A percentile compares a stretch with the other conserved stretches of the same genome.
These are phyloP conservation scores for Gloeopeniophorella convolvens DNA, from an alignment of 768 basidiomycete genomes.

Conservation along the genomic window DNA sequence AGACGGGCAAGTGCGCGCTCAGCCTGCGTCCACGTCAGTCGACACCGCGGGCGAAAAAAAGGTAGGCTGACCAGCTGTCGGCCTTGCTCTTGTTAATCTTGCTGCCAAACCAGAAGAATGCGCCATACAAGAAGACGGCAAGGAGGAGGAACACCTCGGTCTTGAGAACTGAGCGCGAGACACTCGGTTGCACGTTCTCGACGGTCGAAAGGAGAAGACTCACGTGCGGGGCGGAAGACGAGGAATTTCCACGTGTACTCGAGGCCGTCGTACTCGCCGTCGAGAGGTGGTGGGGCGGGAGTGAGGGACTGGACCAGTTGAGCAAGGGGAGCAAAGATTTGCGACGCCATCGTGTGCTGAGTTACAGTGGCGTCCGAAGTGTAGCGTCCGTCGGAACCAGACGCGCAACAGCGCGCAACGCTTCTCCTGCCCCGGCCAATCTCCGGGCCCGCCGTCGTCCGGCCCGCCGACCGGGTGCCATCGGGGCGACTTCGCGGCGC, in stretches of 20 bases:
- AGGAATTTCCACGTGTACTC: constrained; percentile 71
- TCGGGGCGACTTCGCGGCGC: too few species aligned
- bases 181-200: background rate
- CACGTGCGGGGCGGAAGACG: constrained; percentile 75
- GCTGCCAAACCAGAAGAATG: constrained; percentile 54
- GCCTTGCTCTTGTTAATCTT: constrained; percentile 52
- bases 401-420: too few species aligned
- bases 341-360: background rate
- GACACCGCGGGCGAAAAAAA: constrained; percentile 15
- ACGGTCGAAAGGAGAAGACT: constrained; percentile 23
- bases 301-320: constrained; percentile 32
- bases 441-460: too few species aligned
- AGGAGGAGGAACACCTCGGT: constrained; percentile 53
- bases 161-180: constrained; percentile 46
- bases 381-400: too few species aligned
- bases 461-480: too few species aligned
- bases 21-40: constrained; percentile 39
- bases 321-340: background rate
- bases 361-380: too few species aligned
- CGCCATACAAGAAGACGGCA: constrained; percentile 49
- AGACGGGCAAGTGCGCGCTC: constrained; percentile 48
- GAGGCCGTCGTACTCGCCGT: constrained; percentile 62
- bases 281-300: constrained; percentile 49
- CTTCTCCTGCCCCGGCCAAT: too few species aligned
- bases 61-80: constrained; percentile 45